phyloP scores from a whole-genome alignment of 2,329 filamentous ascomycete species.

The Colletotrichum destructivum region DNA sequence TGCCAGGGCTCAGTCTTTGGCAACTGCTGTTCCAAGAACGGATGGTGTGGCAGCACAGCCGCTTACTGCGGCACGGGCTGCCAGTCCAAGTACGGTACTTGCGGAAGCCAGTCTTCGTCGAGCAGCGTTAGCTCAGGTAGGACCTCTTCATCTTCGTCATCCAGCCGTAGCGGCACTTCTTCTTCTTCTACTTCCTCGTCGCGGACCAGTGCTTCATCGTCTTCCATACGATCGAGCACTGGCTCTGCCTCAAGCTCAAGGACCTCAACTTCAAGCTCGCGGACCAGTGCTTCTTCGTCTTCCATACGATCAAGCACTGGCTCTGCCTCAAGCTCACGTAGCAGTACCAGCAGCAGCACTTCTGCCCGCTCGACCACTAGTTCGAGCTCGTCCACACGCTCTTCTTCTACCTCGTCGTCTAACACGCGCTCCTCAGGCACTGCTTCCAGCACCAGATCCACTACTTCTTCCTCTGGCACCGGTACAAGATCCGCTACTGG shows the following conservation, averaged over 20 bases:
- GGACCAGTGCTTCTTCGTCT: neutral
- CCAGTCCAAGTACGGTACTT: conserved; percentile 42
- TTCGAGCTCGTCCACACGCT: conserved; percentile 6
- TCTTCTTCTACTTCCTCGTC: conserved; percentile 1
- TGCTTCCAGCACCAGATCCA: too few relatives aligned
- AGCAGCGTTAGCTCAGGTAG: neutral
- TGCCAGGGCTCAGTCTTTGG: conserved; percentile 55
- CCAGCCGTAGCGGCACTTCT: conserved; percentile 3
- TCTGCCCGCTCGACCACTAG: neutral
- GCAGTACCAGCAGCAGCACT: neutral
- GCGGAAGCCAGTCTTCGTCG: conserved; percentile 22
- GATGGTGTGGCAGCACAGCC: conserved; percentile 53
- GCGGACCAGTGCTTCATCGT: neutral
- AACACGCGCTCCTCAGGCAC: neutral
- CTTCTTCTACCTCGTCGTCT: neutral
- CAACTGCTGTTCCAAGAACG: conserved; percentile 58
- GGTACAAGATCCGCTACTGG: neutral
- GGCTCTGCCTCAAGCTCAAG: neutral
- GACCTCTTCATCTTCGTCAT: conserved; percentile 15
- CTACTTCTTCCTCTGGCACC: neutral
- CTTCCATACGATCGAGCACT: neutral
- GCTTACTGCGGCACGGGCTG: conserved; percentile 44
- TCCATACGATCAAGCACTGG: conserved; percentile 4
- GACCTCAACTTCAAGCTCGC: neutral
- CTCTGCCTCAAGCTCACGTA: conserved; percentile 5